Percentiles rank a stretch among this genome's conserved stretches.
phyloP scores from a whole-genome alignment of 306 rosid genomes.

The Vigna hirtella region DNA sequence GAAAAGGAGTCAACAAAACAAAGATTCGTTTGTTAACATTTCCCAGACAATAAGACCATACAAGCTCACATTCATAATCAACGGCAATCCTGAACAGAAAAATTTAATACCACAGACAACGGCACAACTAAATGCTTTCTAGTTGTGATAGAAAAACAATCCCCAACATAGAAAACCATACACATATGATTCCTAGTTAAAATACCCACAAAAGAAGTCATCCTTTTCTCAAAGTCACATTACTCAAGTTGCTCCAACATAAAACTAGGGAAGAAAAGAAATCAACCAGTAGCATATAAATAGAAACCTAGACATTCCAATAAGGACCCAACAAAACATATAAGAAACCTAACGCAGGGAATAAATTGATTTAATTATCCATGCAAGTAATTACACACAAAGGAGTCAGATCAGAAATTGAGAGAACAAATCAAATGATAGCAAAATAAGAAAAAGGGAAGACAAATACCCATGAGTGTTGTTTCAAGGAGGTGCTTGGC shows the following conservation, averaged over 20 bases:
- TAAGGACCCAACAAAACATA: slow-evolving; percentile 9
- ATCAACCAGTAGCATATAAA: slow-evolving; percentile 22
- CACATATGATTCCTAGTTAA: background rate
- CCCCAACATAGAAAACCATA: slow-evolving; percentile 8
- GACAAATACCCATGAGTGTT: slow-evolving; percentile 79
- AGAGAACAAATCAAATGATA: background rate
- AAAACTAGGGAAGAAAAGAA: slow-evolving; percentile 17
- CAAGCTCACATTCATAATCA: slow-evolving; percentile 1
- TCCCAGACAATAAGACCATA: background rate
- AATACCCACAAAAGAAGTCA: background rate
- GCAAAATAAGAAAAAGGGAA: background rate
- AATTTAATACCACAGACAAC: background rate
- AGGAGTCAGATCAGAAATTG: slow-evolving; percentile 5
- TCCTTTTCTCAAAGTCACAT: slow-evolving; percentile 4
- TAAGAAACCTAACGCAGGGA: background rate
- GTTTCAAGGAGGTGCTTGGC: slow-evolving; percentile 83
- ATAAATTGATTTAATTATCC: slow-evolving; percentile 33
- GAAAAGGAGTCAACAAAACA: slow-evolving; percentile 17
- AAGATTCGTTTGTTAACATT: background rate
- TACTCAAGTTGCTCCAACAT: background rate
- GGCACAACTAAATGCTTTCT: slow-evolving; percentile 19
- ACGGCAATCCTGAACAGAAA: background rate
- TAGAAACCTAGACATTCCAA: slow-evolving; percentile 24
- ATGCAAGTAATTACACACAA: background rate
- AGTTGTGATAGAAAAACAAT: background rate